phyloP scores from a whole-genome alignment of 805 yeast species.

The Sungouiella blattae region DNA sequence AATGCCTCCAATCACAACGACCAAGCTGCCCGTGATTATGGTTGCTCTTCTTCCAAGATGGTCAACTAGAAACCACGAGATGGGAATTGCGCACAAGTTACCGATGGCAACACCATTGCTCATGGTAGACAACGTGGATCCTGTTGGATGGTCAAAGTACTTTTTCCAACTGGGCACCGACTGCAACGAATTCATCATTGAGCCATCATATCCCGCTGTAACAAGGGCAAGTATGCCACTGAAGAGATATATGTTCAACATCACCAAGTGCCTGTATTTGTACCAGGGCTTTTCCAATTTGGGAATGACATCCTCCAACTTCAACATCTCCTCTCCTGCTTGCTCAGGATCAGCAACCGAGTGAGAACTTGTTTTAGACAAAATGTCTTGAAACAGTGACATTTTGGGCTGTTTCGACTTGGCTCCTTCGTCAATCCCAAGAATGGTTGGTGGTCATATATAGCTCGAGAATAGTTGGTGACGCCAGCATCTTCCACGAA shows the following conservation, averaged over 20 bases:
- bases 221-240: constrained; percentile 11
- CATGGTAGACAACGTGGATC: constrained; percentile 1
- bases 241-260: constrained; percentile 11
- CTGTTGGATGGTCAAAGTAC: constrained; percentile 2
- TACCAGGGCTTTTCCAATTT: constrained; percentile 10
- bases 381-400: too few species aligned
- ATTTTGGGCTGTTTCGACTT: too few species aligned
- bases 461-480: too few species aligned
- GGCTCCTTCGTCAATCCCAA: too few species aligned
- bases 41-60: constrained; percentile 7
- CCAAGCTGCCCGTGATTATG: background rate
- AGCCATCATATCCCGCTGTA: constrained; percentile 2
- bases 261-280: constrained; percentile 10
- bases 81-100: constrained; percentile 7
- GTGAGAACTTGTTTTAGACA: too few species aligned
- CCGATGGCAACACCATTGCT: constrained; percentile 7
- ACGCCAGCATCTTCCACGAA: too few species aligned
- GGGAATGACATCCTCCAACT: constrained; percentile 11
- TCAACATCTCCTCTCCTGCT: too few species aligned
- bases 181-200: background rate
- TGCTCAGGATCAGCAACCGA: too few species aligned
- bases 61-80: constrained; percentile 7
- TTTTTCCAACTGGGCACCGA: background rate
- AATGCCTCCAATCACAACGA: background rate
- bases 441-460: too few species aligned